Evolutionary conservation across 1,139 yeast species (phyloP).

Genomic region (Pichia sp.): DNA sequence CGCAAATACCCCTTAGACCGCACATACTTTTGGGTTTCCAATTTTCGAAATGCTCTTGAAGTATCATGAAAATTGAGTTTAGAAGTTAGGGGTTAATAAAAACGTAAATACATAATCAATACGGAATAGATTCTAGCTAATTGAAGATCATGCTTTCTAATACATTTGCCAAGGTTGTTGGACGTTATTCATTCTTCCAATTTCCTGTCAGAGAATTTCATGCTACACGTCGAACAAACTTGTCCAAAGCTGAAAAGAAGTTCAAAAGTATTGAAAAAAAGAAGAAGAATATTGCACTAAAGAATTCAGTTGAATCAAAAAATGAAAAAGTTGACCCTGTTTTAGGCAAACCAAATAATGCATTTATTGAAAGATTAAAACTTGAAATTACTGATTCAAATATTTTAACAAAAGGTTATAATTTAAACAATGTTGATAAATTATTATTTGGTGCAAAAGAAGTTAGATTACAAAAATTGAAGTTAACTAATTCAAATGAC

Average conservation of each 20-base stretch:
- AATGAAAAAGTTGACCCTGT: slow-evolving; percentile 61
- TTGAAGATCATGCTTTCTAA: neutral
- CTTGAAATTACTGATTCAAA: slow-evolving; percentile 58
- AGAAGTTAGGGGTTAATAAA: too few species aligned
- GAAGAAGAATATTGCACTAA: slow-evolving; percentile 27
- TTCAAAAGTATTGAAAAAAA: slow-evolving; percentile 22
- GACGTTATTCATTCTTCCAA: neutral
- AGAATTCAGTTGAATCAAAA: slow-evolving; percentile 18
- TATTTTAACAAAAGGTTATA: slow-evolving; percentile 54
- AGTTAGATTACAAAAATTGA: slow-evolving; percentile 12
- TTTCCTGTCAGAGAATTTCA: neutral
- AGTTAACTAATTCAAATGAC: neutral
- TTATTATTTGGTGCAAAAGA: slow-evolving; percentile 72
- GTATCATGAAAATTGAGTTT: neutral
- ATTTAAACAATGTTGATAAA: slow-evolving; percentile 63
- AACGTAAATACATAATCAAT: neutral
- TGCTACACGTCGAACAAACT: slow-evolving; percentile 3
- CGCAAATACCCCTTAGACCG: neutral
- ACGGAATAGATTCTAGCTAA: neutral
- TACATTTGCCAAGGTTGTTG: neutral
- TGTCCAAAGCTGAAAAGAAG: slow-evolving; percentile 16
- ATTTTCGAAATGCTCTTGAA: neutral
- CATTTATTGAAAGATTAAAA: slow-evolving; percentile 63
- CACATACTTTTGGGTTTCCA: neutral
- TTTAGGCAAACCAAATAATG: slow-evolving; percentile 59